Evolutionary conservation across 2,329 filamentous ascomycete genomes (phyloP), one percentile per base, ranked within the genome.

Genomic region (Rugonectria rugulosa): DNA sequence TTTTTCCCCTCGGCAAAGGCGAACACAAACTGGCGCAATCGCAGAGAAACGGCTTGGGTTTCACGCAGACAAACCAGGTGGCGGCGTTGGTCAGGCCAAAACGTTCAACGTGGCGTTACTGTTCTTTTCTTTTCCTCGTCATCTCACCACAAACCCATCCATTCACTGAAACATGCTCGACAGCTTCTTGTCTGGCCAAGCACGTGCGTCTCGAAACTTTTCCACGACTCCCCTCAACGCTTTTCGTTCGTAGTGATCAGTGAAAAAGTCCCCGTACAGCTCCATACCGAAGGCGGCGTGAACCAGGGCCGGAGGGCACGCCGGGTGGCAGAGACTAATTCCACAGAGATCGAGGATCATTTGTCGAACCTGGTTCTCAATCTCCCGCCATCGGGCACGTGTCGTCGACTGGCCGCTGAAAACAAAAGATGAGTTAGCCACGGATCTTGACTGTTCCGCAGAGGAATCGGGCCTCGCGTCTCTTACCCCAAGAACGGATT

Each of bases 201-300:
- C 75, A 21, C 73, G 70, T 12, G 73, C 68, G 42, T 77, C 77
- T 6, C 74, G 73, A 49, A 80, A 81, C 41, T 73, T 78, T 43
- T 80, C 78, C 5, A 75, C 73, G 3, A 77, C 77, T 0, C 67
- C 73, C 14, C 70, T 70, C 64, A 76, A 52, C 1, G 74, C 74
- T 17, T 64, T 62, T 1, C 73, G 64, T 53, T 77, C 74, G 40
- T 74, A 76, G 9, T 64, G 66, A 47, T 77, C 74, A 2, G 73
- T 76, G 55, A 77, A 77, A 41, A 75, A 77, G 45, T 77, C 74
- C 1, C 74, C 73, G 21, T 76, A 77, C n/a, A 76, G 54, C 62
- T 76, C 72, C 56, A 77, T 75, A 5, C 74, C 73, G 29, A 76
- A 72, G 0, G 71, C 72, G 0, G 74, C 72, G 6, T 76, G 74